Conservation (phyloP, 345 rosid species). For the Kernera saxatilis region DNA sequence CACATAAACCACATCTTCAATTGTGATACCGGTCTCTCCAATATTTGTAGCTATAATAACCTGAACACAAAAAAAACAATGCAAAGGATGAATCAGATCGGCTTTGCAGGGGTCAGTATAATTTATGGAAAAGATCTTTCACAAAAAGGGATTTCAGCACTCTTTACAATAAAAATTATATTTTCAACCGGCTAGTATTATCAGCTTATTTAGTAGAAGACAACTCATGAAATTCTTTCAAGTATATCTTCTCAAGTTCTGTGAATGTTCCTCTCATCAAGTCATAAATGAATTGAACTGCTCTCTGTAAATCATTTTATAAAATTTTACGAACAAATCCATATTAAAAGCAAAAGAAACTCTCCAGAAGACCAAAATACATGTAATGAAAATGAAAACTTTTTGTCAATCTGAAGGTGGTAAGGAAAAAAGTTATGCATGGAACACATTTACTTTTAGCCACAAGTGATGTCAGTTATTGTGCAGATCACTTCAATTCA, state of each 20-base stretch:
- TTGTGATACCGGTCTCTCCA: slow-evolving; percentile 76
- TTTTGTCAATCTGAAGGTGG: not conserved
- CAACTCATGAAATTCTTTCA: not conserved
- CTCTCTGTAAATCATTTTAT: not conserved
- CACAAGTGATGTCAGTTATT: not conserved
- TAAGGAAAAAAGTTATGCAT: not conserved
- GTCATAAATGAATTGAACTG: not conserved
- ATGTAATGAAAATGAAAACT: not conserved
- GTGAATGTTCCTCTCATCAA: not conserved
- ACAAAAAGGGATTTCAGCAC: not conserved
- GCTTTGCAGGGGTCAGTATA: not conserved
- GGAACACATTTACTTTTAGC: not conserved
- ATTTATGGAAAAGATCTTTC: not conserved
- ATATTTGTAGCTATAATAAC: slow-evolving; percentile 71
- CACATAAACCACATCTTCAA: slow-evolving; percentile 89
- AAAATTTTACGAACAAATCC: not conserved
- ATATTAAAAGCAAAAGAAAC: not conserved
- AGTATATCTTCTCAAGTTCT: not conserved
- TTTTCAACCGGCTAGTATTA: too few relatives aligned
- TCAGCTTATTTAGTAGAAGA: too few relatives aligned
- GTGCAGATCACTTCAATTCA: not conserved
- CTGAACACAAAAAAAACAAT: slow-evolving; percentile 36
- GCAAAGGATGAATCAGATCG: not conserved
- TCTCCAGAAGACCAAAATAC: not conserved
- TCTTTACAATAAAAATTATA: not conserved